Base-by-base conservation (phyloP, 2,329 filamentous ascomycete species). In the Monosporascus sp. region DNA sequence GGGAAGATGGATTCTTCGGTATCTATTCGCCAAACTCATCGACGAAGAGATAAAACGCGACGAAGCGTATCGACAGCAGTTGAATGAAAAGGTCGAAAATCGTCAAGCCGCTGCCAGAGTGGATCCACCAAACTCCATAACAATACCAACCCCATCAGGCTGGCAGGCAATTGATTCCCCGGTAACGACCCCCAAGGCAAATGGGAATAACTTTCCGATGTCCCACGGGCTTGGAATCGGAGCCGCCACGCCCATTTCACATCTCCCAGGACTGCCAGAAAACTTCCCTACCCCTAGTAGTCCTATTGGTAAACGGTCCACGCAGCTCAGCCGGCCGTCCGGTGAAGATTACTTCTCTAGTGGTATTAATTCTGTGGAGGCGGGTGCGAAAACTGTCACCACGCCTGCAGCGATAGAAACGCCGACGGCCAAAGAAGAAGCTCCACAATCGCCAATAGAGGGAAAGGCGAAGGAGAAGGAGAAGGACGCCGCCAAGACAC, bases 1-100 rank as follows among this genome's bases (percentile, higher is more conserved):
- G 46, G 94, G 94, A 8, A 96, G 96, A 76, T 99, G 94, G 94
- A 85, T 97, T 46, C 74, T 99, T 55, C 84, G 94, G 36, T 96
- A 97, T 70, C 79, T 99, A 0, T 99, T 99, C 72, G 85, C 87
- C 9, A 88, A 88, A 52, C 77, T 97, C 43, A 88, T 99, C 51
- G 89, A 96, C 56, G 92, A 97, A 68, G 90, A 97, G 68, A 88
- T 96, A 60, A 85, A 81, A 59, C 83, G 90, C 50, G 94, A 99
- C 65, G 85, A 89, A 64, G 75, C 73, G 0, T 85, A 88, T 66
- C 83, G 93, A n/a, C 77, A 83, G 45, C 80, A 81, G 46, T 73
- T 96, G 7, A 81, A 90, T 50, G 80, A 83, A 36, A 77, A 73
- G 17, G 76, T 81, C 5, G 82, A 85, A 56, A 83, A 85, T 62